These are phyloP conservation scores for Uronychia setigera DNA, from an alignment of 73 alveolate species.

Conservation along the genomic window DNA sequence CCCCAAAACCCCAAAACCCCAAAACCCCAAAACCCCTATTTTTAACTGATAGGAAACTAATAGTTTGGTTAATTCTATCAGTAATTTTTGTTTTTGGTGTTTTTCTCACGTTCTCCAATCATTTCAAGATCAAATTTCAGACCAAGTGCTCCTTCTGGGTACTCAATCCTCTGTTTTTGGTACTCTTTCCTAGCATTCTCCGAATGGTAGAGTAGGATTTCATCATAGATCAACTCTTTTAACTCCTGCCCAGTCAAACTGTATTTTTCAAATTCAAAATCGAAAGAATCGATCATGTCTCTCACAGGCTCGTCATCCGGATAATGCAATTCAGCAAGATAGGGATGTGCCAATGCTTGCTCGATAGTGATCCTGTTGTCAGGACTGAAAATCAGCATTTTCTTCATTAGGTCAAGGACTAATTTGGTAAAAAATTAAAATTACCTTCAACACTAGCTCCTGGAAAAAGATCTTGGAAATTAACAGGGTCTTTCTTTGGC, in stretches of 20 bases:
- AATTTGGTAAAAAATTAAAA: too few relatives aligned
- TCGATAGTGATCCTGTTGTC: conserved; percentile 89
- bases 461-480: neutral
- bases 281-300: conserved; percentile 39
- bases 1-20: too few relatives aligned
- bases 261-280: conserved; percentile 66
- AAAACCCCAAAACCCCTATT: too few relatives aligned
- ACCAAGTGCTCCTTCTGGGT: conserved; percentile 49
- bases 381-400: conserved; percentile 79
- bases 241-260: conserved; percentile 31
- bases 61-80: too few relatives aligned
- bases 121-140: conserved; percentile 1
- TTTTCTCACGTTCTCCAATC: too few relatives aligned
- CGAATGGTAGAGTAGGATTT: conserved; percentile 58
- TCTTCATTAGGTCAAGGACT: conserved; percentile 36
- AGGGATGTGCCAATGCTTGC: conserved; percentile 93
- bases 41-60: too few relatives aligned
- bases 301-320: conserved; percentile 81
- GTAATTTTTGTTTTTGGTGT: too few relatives aligned
- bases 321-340: conserved; percentile 75
- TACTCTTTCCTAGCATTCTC: conserved; percentile 37
- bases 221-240: conserved; percentile 58
- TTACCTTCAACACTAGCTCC: conserved; percentile 18
- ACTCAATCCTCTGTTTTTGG: neutral
- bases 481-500: neutral